Percentiles rank a stretch among this genome's conserved stretches.
These are phyloP conservation scores for Hymenoscyphus fructigenus DNA, from an alignment of 2,329 filamentous ascomycete genomes.

Conservation along the genomic window DNA sequence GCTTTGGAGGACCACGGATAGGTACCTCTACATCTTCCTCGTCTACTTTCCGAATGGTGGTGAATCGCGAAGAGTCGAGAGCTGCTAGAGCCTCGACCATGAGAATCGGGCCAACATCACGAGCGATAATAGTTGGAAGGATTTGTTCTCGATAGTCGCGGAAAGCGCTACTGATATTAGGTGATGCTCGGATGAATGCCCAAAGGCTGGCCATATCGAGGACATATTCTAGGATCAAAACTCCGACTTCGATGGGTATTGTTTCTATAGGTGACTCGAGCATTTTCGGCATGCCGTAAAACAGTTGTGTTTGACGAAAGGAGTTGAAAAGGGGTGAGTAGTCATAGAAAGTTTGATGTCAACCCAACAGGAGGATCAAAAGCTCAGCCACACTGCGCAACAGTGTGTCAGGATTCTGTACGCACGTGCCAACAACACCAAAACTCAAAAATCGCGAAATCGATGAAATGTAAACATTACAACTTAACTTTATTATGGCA, in stretches of 20 bases:
- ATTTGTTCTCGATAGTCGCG: slow-evolving; percentile 8
- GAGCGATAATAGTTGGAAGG: slow-evolving; percentile 12
- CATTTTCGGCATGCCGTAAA: not conserved
- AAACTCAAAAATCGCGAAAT: too few relatives aligned
- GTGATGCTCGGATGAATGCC: slow-evolving; percentile 12
- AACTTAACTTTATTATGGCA: too few relatives aligned
- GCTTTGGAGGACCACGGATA: slow-evolving; percentile 5
- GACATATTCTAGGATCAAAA: slow-evolving; percentile 8
- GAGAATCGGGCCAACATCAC: slow-evolving; percentile 9
- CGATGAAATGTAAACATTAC: too few relatives aligned
- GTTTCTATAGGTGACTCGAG: not conserved
- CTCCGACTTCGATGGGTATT: not conserved
- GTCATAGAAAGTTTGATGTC: too few relatives aligned
- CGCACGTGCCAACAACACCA: too few relatives aligned
- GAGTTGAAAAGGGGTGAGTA: too few relatives aligned
- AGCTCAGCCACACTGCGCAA: too few relatives aligned
- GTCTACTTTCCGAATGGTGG: not conserved
- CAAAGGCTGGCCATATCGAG: slow-evolving; percentile 13
- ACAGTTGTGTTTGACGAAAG: too few relatives aligned
- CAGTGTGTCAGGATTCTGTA: too few relatives aligned
- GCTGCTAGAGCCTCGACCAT: slow-evolving; percentile 8
- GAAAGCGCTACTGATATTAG: slow-evolving; percentile 5
- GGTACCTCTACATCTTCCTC: not conserved
- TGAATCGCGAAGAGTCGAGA: slow-evolving; percentile 5
- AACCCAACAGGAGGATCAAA: too few relatives aligned